Conservation (phyloP, 106 monocot genomes). For the Dendrobium chrysotoxum region DNA sequence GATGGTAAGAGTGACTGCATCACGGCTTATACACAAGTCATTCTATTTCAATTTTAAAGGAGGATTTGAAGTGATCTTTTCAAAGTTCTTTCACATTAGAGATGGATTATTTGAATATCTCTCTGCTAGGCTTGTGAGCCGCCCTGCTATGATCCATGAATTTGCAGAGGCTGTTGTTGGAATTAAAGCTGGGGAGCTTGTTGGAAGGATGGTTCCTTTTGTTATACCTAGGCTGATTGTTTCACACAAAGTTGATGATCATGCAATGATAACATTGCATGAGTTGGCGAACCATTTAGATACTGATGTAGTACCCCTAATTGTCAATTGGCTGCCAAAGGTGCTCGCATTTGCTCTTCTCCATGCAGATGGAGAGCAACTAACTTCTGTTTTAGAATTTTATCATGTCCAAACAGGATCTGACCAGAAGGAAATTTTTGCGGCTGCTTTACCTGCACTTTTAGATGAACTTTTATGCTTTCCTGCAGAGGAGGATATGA, state of each 20-base stretch:
- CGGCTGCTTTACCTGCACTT: slow-evolving; percentile 84
- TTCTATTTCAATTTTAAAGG: slow-evolving; percentile 46
- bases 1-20: slow-evolving; percentile 47
- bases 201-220: slow-evolving; percentile 68
- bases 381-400: slow-evolving; percentile 78
- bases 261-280: slow-evolving; percentile 45
- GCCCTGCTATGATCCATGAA: slow-evolving; percentile 52
- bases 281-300: slow-evolving; percentile 67
- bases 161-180: slow-evolving; percentile 80
- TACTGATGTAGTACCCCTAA: slow-evolving; percentile 56
- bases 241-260: slow-evolving; percentile 54
- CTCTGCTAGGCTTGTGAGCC: slow-evolving; percentile 45
- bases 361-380: slow-evolving; percentile 43
- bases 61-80: slow-evolving; percentile 60
- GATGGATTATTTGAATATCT: slow-evolving; percentile 77
- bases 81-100: slow-evolving; percentile 52
- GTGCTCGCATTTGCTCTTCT: slow-evolving; percentile 90
- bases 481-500: slow-evolving; percentile 44
- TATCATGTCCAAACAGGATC: slow-evolving; percentile 81
- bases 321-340: slow-evolving; percentile 83
- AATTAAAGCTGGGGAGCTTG: slow-evolving; percentile 56
- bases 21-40: slow-evolving; percentile 50
- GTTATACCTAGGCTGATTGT: slow-evolving; percentile 80
- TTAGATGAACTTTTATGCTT: slow-evolving; percentile 92
- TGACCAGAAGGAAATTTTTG: slow-evolving; percentile 86